Conservation (phyloP, 2,329 filamentous ascomycete species). For the Venturia asperata region DNA sequence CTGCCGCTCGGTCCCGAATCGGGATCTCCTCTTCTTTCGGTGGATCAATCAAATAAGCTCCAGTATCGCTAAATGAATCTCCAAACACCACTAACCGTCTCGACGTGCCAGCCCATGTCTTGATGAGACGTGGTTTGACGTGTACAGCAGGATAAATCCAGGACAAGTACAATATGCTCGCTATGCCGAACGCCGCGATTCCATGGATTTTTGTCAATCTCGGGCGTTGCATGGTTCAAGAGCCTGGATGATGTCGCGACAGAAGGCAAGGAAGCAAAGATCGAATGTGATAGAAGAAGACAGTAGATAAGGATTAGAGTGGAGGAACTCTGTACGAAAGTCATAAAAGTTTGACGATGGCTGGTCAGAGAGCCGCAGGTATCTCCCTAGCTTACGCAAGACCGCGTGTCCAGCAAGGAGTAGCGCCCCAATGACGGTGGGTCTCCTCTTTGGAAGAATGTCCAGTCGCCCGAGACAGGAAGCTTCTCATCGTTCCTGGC, state of each 20-base stretch:
- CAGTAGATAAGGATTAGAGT: not conserved
- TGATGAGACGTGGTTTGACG: constrained; percentile 27
- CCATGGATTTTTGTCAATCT: not conserved
- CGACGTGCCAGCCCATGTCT: constrained; percentile 27
- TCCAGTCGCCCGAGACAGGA: not conserved
- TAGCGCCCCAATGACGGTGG: constrained; percentile 3
- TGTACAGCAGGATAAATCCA: constrained; percentile 28
- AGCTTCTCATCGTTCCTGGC: not conserved
- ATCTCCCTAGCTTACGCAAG: constrained; percentile 1
- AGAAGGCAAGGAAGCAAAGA: not conserved
- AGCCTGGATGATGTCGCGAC: not conserved
- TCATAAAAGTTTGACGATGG: not conserved
- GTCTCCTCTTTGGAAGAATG: not conserved
- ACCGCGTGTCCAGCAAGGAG: constrained; percentile 8
- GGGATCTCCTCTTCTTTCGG: constrained; percentile 24
- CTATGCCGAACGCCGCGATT: constrained; percentile 9
- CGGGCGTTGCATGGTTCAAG: constrained; percentile 1
- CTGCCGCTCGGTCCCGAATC: constrained; percentile 28
- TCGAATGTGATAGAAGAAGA: not conserved
- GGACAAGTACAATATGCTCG: constrained; percentile 28
- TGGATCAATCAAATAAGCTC: constrained; percentile 30
- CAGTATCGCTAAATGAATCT: constrained; percentile 35
- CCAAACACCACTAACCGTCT: constrained; percentile 34
- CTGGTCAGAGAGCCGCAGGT: constrained; percentile 6
- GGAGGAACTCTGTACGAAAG: not conserved